Base-by-base conservation (phyloP, 192 early-diverging fungal genomes). In the Coemansia sp. region DNA sequence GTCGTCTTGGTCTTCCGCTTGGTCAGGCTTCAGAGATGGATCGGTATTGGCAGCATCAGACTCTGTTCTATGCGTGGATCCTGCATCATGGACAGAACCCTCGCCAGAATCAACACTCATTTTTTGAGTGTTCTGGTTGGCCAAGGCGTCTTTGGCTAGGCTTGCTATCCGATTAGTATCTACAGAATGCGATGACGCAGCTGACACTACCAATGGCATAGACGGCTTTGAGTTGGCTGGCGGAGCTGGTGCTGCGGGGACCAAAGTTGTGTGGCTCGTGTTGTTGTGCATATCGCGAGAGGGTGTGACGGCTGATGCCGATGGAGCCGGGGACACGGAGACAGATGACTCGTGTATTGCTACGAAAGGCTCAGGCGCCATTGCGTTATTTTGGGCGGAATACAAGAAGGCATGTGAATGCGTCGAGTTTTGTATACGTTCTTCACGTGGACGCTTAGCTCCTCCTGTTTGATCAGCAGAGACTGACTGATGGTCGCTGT, bases 401-500 rank as follows among this genome's bases (percentile, higher is more conserved):
- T 30, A 6, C 15, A 46, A 44, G 15, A n/a, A 41, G n/a, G 60
- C 41, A 62, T 41, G 58, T 49, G 59, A 30, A 5, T 39, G 59
- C 1, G 44, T 18, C 18, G 53, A 52, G 36, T 60, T 18, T 20
- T 46, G 63, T 36, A 23, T 26, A 21, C 60, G 53, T n/a, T 71
- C 65, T 34, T 15, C 52, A 45, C 69, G 75, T 71, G 57, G 38
- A 20, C 75, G 75, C 69, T 67, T 66, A 8, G 15, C 48, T 14
- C 61, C 56, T 7, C 67, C 65, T 30, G 53, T n/a, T 21, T 49
- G 64, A 64, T 76, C 69, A 30, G 9, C 35, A 20, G 60, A 34
- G 38, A 30, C 46, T 43, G 60, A 49, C 43, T 51, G 52, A 15
- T 60, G 49, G 52, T 36, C n/a, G 67, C 60, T 61, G 51, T 26